Evolutionary conservation across 352 stramenopile species (phyloP).

Genomic region (Pythium graminicola): DNA sequence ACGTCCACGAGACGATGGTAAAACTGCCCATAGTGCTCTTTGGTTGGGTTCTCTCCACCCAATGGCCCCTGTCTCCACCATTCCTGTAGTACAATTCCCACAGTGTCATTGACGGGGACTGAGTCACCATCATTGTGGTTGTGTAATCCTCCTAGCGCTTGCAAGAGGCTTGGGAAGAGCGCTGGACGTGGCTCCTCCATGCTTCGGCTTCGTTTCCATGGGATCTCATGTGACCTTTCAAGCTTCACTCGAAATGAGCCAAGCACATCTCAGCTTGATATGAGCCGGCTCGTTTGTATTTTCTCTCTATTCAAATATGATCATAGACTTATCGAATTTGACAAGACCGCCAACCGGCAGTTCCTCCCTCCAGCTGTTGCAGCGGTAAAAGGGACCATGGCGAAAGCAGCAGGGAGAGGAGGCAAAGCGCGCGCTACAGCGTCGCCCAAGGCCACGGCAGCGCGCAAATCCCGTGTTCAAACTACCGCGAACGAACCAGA

Average conservation of each 20-base stretch:
- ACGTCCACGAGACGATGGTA: conserved; percentile 3
- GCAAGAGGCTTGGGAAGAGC: conserved; percentile 14
- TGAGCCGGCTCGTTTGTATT: neutral
- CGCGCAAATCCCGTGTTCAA: conserved; percentile 2
- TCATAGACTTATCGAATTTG: too few relatives aligned
- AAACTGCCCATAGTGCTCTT: conserved; percentile 3
- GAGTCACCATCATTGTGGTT: neutral
- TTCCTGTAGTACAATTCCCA: conserved; percentile 2
- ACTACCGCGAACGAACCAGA: neutral
- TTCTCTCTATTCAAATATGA: too few relatives aligned
- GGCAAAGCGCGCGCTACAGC: conserved; percentile 12
- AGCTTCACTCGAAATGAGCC: too few relatives aligned
- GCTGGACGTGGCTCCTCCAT: neutral
- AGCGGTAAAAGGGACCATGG: too few relatives aligned
- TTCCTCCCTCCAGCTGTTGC: too few relatives aligned
- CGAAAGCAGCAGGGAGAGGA: conserved; percentile 14
- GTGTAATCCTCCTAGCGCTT: neutral
- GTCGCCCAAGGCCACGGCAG: neutral
- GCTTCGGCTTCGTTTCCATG: too few relatives aligned
- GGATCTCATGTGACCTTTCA: neutral
- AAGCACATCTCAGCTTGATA: too few relatives aligned
- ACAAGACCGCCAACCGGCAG: too few relatives aligned
- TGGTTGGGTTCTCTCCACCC: neutral
- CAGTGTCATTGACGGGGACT: neutral
- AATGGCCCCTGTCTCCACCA: conserved; percentile 5